These are phyloP conservation scores for Heimioporus retisporus DNA, from an alignment of 1,284 basidiomycete genomes.

Conservation along the genomic window DNA sequence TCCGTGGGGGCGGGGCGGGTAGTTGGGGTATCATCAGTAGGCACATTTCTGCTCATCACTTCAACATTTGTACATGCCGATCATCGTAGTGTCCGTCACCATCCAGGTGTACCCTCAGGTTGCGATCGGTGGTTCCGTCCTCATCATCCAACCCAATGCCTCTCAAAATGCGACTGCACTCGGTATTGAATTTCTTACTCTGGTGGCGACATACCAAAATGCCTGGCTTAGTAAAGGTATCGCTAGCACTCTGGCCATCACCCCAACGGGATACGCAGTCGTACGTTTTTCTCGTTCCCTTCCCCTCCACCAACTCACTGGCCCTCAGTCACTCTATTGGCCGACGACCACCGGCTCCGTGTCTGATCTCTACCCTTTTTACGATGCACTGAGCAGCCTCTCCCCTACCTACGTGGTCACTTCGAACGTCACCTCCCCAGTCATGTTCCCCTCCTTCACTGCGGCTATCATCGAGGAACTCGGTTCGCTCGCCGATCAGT, in stretches of 20 bases:
- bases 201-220: slow-evolving; percentile 28
- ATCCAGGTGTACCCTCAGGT: slow-evolving; percentile 22
- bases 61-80: neutral
- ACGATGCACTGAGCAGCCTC: slow-evolving; percentile 22
- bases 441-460: slow-evolving; percentile 17
- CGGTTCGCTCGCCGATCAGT: slow-evolving; percentile 14
- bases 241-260: neutral
- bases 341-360: slow-evolving; percentile 4
- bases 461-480: slow-evolving; percentile 3
- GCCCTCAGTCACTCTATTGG: slow-evolving; percentile 16
- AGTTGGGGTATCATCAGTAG: slow-evolving; percentile 38
- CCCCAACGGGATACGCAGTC: slow-evolving; percentile 12
- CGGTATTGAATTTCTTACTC: slow-evolving; percentile 27
- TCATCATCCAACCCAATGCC: slow-evolving; percentile 17
- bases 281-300: slow-evolving; percentile 15
- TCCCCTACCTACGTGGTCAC: slow-evolving; percentile 19
- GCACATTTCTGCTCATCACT: neutral
- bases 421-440: slow-evolving; percentile 16
- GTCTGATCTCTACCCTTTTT: slow-evolving; percentile 21
- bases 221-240: slow-evolving; percentile 16
- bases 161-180: slow-evolving; percentile 20
- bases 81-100: slow-evolving; percentile 24
- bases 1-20: slow-evolving; percentile 34
- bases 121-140: slow-evolving; percentile 21
- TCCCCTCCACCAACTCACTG: neutral